These are phyloP conservation scores for Blastobotrys indianensis DNA, from an alignment of 1,139 yeast genomes.

Conservation along the genomic window DNA sequence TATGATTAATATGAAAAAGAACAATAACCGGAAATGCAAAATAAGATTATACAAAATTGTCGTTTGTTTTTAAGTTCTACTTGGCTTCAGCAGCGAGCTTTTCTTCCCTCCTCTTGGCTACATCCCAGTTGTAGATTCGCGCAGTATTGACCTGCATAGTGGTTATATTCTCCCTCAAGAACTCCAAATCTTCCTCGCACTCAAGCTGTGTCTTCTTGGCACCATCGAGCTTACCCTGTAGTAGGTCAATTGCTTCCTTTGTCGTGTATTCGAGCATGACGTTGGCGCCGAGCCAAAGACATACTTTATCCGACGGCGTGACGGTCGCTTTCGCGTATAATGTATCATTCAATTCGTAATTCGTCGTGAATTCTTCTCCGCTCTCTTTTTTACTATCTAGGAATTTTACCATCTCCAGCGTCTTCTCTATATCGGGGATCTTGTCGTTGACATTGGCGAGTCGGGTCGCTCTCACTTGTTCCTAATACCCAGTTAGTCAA, in stretches of 20 bases:
- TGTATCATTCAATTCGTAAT: constrained; percentile 90
- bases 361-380: constrained; percentile 50
- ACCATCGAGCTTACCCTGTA: constrained; percentile 54
- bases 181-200: constrained; percentile 82
- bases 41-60: too few species aligned
- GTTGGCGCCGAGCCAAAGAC: constrained; percentile 95
- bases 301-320: constrained; percentile 57
- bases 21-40: too few species aligned
- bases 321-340: constrained; percentile 77
- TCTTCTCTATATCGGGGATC: constrained; percentile 86
- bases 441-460: constrained; percentile 61
- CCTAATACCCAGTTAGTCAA: constrained; percentile 27
- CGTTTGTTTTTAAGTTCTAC: too few species aligned
- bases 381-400: constrained; percentile 46
- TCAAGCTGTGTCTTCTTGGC: constrained; percentile 55
- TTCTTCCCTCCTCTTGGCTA: constrained; percentile 62
- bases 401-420: constrained; percentile 63
- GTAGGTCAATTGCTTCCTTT: constrained; percentile 73
- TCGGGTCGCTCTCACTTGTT: constrained; percentile 61
- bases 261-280: constrained; percentile 94
- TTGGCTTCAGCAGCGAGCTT: constrained; percentile 14
- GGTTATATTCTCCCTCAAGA: constrained; percentile 84
- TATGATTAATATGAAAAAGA: too few species aligned
- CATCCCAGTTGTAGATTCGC: constrained; percentile 93
- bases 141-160: constrained; percentile 98